phyloP scores from a whole-genome alignment of 2,329 filamentous ascomycete genomes.

The Penicillium brevicompactum region DNA sequence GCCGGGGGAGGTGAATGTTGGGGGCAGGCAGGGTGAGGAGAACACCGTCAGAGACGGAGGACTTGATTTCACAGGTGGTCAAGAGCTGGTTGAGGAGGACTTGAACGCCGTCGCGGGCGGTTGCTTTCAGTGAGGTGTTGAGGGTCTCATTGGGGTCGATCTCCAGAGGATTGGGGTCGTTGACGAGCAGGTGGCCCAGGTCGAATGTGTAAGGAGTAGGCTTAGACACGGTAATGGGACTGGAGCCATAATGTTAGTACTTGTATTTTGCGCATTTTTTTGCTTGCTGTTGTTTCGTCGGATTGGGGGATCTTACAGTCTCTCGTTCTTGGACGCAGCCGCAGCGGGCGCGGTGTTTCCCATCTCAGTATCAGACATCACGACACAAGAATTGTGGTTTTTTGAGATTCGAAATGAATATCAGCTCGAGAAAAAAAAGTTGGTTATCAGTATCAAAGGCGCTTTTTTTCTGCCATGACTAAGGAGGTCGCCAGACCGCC shows the following conservation, averaged over 20 bases:
- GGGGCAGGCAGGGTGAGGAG: slow-evolving; percentile 75
- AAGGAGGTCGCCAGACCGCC: slow-evolving; percentile 22
- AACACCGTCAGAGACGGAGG: slow-evolving; percentile 66
- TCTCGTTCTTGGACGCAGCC: slow-evolving; percentile 37
- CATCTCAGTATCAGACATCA: slow-evolving; percentile 34
- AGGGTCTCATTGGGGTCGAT: slow-evolving; percentile 53
- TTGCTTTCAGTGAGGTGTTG: slow-evolving; percentile 69
- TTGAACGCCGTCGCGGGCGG: slow-evolving; percentile 88
- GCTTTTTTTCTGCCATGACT: slow-evolving; percentile 28
- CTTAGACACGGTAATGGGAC: slow-evolving; percentile 70
- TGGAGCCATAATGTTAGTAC: slow-evolving; percentile 24
- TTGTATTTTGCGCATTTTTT: slow-evolving; percentile 7
- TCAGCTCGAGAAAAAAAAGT: slow-evolving; percentile 30
- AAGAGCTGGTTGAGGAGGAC: slow-evolving; percentile 92
- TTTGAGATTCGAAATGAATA: slow-evolving; percentile 11
- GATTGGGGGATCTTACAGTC: slow-evolving; percentile 37
- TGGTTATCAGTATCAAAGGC: slow-evolving; percentile 31
- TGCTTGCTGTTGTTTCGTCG: neutral
- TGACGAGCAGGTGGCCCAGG: slow-evolving; percentile 80
- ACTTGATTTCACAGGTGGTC: slow-evolving; percentile 77
- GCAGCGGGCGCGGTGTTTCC: slow-evolving; percentile 20
- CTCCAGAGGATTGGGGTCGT: slow-evolving; percentile 81
- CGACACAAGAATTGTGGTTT: slow-evolving; percentile 9
- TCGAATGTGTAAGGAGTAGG: slow-evolving; percentile 92
- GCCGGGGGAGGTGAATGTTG: slow-evolving; percentile 75